Percentiles rank a stretch among this genome's conserved stretches.
phyloP scores from a whole-genome alignment of 2,329 filamentous ascomycete genomes.

The Trichoderma asperellum region DNA sequence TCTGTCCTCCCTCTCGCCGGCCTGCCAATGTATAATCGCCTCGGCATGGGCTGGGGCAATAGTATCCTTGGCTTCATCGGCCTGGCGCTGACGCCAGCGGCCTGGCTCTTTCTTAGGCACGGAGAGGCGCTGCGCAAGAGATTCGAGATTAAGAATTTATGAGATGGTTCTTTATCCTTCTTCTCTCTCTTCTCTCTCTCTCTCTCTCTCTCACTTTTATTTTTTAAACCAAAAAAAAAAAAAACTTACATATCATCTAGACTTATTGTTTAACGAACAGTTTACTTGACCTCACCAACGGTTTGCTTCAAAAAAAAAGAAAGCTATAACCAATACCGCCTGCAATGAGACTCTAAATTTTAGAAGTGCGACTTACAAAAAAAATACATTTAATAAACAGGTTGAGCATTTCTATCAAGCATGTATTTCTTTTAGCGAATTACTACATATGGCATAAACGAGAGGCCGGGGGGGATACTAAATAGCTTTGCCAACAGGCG shows the following conservation, averaged over 20 bases:
- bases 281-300: not conserved
- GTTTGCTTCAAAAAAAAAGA: not conserved
- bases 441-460: not conserved
- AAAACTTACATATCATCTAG: not conserved
- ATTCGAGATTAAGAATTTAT: slow-evolving; percentile 45
- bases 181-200: not conserved
- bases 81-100: slow-evolving; percentile 49
- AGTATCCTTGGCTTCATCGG: slow-evolving; percentile 53
- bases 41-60: slow-evolving; percentile 57
- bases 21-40: slow-evolving; percentile 47
- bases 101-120: slow-evolving; percentile 50
- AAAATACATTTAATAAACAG: not conserved
- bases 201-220: not conserved
- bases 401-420: not conserved
- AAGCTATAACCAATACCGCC: not conserved
- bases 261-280: not conserved
- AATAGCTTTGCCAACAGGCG: not conserved
- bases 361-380: not conserved
- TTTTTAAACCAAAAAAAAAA: not conserved
- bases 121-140: slow-evolving; percentile 49
- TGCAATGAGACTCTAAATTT: not conserved
- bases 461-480: not conserved
- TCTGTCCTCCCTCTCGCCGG: slow-evolving; percentile 67
- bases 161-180: not conserved
- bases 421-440: not conserved